Conservation (phyloP, 2,329 filamentous ascomycete genomes). For the Aspergillus sp. region DNA sequence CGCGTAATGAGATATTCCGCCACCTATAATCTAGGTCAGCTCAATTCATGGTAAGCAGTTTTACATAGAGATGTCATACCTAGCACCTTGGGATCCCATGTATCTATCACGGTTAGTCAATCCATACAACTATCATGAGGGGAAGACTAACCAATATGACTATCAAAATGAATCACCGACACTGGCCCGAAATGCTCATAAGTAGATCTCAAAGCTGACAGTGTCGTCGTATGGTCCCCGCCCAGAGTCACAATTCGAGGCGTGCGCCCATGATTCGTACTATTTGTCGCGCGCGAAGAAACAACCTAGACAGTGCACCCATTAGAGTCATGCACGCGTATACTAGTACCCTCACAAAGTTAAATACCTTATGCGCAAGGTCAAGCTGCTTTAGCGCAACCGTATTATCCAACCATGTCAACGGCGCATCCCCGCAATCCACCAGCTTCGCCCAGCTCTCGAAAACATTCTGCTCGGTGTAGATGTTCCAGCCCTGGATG, state of each 20-base stretch:
- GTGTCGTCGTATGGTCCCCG: conserved; percentile 58
- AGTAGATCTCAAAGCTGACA: conserved; percentile 53
- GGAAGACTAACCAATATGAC: conserved; percentile 38
- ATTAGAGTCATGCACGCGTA: background rate
- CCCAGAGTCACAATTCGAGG: conserved; percentile 56
- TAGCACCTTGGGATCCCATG: conserved; percentile 55
- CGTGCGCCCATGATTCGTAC: conserved; percentile 27
- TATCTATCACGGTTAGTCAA: conserved; percentile 36
- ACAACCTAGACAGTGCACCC: conserved; percentile 33
- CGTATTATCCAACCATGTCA: conserved; percentile 56
- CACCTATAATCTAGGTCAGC: conserved; percentile 6
- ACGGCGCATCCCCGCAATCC: conserved; percentile 56
- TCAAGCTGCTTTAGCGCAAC: conserved; percentile 55
- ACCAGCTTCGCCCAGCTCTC: conserved; percentile 53
- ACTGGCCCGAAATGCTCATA: conserved; percentile 51
- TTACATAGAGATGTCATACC: conserved; percentile 30
- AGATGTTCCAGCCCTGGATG: conserved; percentile 50
- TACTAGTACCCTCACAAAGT: background rate
- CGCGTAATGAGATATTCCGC: conserved; percentile 29
- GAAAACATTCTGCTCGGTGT: conserved; percentile 50
- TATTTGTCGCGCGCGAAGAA: conserved; percentile 47
- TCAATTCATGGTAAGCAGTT: background rate
- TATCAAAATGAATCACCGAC: conserved; percentile 60
- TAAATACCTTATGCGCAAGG: conserved; percentile 46
- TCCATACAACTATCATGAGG: background rate